phyloP scores from a whole-genome alignment of 345 rosid species.

The Syzygium oleosum region DNA sequence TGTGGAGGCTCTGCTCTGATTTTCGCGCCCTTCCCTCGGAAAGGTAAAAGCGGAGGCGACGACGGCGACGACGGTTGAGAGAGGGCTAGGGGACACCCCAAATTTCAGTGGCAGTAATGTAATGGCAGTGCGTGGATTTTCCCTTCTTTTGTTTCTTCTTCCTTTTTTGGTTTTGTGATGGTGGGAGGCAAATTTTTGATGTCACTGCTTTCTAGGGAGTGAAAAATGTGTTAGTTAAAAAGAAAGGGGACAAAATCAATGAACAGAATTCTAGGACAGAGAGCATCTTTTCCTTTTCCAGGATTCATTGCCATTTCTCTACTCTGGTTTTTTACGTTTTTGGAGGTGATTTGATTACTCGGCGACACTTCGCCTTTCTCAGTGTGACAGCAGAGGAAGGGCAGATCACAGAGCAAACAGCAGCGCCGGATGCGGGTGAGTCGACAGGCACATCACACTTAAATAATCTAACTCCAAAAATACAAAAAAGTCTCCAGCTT shows the following conservation, averaged over 20 bases:
- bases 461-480: neutral
- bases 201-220: neutral
- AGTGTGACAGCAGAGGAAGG: neutral
- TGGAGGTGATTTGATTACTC: neutral
- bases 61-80: neutral
- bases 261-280: neutral
- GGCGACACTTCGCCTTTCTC: too few relatives aligned
- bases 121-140: neutral
- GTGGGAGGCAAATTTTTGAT: neutral
- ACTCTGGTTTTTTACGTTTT: neutral
- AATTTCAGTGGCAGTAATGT: neutral
- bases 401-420: neutral
- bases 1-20: conserved; percentile 46
- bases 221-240: neutral
- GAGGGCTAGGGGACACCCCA: neutral
- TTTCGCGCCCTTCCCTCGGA: neutral
- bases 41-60: neutral
- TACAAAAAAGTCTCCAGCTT: neutral
- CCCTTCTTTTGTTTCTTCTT: neutral
- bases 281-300: neutral
- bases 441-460: neutral
- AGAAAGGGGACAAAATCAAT: neutral
- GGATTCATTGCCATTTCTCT: neutral
- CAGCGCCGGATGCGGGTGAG: neutral
- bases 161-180: neutral